A percentile compares a stretch with the other conserved stretches of the same genome.
These are phyloP conservation scores for Halophytophthora polymorphica DNA, from an alignment of 352 stramenopile genomes.

Conservation along the genomic window DNA sequence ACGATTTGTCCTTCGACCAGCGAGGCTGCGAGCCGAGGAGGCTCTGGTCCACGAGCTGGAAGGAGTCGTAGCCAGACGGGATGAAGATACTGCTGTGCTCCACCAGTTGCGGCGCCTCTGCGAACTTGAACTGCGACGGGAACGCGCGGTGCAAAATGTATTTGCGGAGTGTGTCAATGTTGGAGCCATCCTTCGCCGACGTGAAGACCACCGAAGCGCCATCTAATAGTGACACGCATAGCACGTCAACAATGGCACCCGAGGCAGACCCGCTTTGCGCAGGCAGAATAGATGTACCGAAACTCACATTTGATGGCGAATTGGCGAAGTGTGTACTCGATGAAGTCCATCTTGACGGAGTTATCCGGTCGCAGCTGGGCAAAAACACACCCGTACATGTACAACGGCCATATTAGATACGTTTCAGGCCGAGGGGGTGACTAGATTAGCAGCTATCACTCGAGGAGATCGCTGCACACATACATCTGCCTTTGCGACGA, in stretches of 20 bases:
- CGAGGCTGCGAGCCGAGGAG: constrained; percentile 70
- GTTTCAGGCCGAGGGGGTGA: no score
- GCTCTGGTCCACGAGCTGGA: constrained; percentile 71
- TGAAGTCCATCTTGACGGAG: constrained; percentile 84
- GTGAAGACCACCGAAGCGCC: constrained; percentile 78
- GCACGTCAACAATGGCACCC: constrained; percentile 7
- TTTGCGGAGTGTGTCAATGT: constrained; percentile 67
- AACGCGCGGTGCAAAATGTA: constrained; percentile 77
- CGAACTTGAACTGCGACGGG: constrained; percentile 70
- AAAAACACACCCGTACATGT: constrained; percentile 1
- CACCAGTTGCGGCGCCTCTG: constrained; percentile 63
- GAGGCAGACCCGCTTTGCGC: no score
- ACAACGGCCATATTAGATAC: background rate
- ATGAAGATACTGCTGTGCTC: constrained; percentile 72
- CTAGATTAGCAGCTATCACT: no score
- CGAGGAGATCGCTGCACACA: constrained; percentile 3
- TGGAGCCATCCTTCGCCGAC: constrained; percentile 71
- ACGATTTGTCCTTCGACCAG: constrained; percentile 74
- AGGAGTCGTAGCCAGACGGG: constrained; percentile 76
- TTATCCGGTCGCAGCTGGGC: constrained; percentile 66
- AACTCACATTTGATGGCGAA: constrained; percentile 76
- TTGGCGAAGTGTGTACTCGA: constrained; percentile 76
- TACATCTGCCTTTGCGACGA: constrained; percentile 81
- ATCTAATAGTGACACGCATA: constrained; percentile 29
- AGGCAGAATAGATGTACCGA: background rate